phyloP scores from a whole-genome alignment of 2,329 filamentous ascomycete genomes.

The Lasiodiplodia citricola region DNA sequence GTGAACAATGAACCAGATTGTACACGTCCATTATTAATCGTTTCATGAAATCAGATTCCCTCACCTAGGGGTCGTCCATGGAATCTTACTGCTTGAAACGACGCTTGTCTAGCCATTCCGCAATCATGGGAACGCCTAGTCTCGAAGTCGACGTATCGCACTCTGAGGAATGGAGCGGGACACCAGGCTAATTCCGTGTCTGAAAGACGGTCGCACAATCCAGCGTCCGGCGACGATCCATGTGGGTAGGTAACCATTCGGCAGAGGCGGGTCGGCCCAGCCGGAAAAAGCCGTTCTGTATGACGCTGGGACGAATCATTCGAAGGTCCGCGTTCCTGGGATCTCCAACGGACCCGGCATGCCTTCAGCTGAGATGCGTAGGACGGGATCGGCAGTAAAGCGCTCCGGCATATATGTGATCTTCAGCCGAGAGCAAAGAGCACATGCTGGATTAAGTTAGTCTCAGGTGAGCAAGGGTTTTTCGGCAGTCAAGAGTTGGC shows the following conservation, averaged over 20 bases:
- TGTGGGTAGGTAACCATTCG: not conserved
- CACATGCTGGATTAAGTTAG: not conserved
- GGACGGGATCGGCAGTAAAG: not conserved
- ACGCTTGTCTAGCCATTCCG: not conserved
- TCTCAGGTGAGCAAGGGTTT: not conserved
- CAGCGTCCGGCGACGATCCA: not conserved
- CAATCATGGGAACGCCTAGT: not conserved
- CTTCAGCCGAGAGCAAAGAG: not conserved
- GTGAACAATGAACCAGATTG: too few species aligned
- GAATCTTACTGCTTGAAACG: not conserved
- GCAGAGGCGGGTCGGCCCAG: not conserved
- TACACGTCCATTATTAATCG: not conserved
- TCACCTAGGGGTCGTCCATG: not conserved
- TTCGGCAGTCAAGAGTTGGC: not conserved
- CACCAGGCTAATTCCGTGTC: not conserved
- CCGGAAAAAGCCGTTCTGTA: not conserved
- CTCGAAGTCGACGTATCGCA: not conserved
- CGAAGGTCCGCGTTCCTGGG: not conserved
- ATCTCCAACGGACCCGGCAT: not conserved
- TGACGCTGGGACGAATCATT: not conserved
- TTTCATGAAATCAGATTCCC: not conserved
- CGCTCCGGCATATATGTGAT: not conserved
- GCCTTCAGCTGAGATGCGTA: not conserved
- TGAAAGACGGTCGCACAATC: not conserved
- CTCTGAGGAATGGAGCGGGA: not conserved